These are phyloP conservation scores for Penicillium robsamsonii DNA, from an alignment of 495 filamentous ascomycete species.

Conservation along the genomic window DNA sequence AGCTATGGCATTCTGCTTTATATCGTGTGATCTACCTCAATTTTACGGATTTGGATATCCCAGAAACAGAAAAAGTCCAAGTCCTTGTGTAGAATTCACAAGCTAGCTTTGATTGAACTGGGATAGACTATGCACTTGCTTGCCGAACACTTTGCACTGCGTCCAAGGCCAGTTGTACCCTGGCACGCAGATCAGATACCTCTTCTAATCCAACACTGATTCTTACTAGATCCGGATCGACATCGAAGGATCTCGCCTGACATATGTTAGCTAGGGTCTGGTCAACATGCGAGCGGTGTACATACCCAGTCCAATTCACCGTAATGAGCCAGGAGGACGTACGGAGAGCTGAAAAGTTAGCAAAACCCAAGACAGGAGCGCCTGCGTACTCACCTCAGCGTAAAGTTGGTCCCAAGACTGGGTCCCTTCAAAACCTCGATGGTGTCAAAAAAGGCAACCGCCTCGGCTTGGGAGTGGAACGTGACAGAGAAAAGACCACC, in stretches of 20 bases:
- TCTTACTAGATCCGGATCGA: constrained; percentile 73
- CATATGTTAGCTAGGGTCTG: constrained; percentile 7
- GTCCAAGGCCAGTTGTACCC: constrained; percentile 49
- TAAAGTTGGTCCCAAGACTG: constrained; percentile 96
- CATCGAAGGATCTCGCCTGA: constrained; percentile 71
- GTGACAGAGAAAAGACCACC: constrained; percentile 85
- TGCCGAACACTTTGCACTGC: constrained; percentile 34
- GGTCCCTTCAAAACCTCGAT: constrained; percentile 90
- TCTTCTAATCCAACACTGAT: constrained; percentile 92
- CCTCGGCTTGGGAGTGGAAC: constrained; percentile 66
- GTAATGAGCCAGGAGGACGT: constrained; percentile 89
- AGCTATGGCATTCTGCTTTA: constrained; percentile 5
- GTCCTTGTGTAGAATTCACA: not conserved
- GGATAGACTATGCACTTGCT: constrained; percentile 3
- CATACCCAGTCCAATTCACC: constrained; percentile 83
- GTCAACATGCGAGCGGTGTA: constrained; percentile 7
- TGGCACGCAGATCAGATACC: constrained; percentile 54
- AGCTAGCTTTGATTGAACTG: constrained; percentile 5
- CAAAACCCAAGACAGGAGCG: not conserved
- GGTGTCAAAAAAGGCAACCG: constrained; percentile 78
- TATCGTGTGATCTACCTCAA: constrained; percentile 15
- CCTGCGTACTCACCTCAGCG: constrained; percentile 55
- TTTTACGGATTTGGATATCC: constrained; percentile 19
- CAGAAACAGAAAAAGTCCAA: not conserved
- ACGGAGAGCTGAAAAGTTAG: constrained; percentile 62